Conservation (phyloP, 306 rosid species). For the Cucurbita maxima region DNA sequence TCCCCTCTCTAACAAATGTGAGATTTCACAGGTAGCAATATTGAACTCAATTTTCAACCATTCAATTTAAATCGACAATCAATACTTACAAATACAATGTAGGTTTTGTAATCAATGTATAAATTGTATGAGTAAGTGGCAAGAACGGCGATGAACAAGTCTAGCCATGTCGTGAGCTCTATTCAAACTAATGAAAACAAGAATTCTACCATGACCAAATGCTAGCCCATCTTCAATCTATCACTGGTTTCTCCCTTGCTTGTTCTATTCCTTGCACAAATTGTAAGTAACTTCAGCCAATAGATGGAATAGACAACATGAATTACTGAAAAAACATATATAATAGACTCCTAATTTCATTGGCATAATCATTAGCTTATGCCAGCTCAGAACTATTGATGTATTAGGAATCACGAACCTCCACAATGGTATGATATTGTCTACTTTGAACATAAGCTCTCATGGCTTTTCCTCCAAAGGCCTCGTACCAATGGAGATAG, state of each 20-base stretch:
- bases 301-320: neutral
- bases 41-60: neutral
- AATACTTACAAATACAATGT: neutral
- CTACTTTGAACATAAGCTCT: too few species aligned
- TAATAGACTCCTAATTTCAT: neutral
- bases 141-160: neutral
- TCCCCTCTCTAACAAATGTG: too few species aligned
- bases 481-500: too few species aligned
- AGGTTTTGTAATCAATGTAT: neutral
- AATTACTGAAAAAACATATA: neutral
- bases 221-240: slow-evolving; percentile 39
- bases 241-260: slow-evolving; percentile 24
- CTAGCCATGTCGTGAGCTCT: neutral
- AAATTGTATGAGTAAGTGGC: neutral
- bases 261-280: slow-evolving; percentile 59
- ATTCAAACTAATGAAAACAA: neutral
- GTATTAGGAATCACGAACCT: neutral
- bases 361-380: too few species aligned
- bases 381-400: neutral
- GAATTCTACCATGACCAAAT: neutral
- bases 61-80: neutral
- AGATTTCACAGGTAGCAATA: neutral
- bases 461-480: too few species aligned
- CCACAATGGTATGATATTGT: too few species aligned
- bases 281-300: slow-evolving; percentile 10